Conservation (phyloP, 1,284 basidiomycete genomes). For the Melampsora abietis-canadensis region DNA sequence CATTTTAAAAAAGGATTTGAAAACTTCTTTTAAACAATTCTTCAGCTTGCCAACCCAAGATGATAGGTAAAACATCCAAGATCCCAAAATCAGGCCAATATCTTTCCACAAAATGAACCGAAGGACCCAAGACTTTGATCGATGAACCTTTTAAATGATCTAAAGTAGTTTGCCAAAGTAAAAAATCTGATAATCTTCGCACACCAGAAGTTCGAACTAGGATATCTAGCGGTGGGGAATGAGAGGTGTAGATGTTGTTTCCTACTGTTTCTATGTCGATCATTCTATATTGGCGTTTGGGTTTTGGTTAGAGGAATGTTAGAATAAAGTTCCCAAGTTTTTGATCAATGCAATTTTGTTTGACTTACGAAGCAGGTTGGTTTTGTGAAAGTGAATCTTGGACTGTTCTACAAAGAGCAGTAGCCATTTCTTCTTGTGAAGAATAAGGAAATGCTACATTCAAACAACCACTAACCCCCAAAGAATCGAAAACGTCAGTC, state of each 20-base stretch:
- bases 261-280: slow-evolving; percentile 69
- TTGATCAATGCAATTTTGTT: slow-evolving; percentile 20
- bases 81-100: slow-evolving; percentile 96
- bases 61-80: slow-evolving; percentile 75
- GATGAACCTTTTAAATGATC: not conserved
- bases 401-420: slow-evolving; percentile 59
- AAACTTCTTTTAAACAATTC: slow-evolving; percentile 15
- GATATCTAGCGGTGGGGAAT: slow-evolving; percentile 74
- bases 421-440: slow-evolving; percentile 84
- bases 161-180: slow-evolving; percentile 80
- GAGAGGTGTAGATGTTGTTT: slow-evolving; percentile 63
- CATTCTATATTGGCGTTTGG: slow-evolving; percentile 51
- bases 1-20: not conserved
- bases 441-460: slow-evolving; percentile 95
- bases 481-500: not conserved
- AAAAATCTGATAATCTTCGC: slow-evolving; percentile 80
- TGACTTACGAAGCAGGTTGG: slow-evolving; percentile 2
- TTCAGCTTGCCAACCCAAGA: slow-evolving; percentile 71
- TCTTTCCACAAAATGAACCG: slow-evolving; percentile 82
- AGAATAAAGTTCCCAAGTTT: slow-evolving; percentile 17
- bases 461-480: slow-evolving; percentile 68
- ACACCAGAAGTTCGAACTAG: slow-evolving; percentile 90
- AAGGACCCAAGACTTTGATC: slow-evolving; percentile 70
- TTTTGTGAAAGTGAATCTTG: slow-evolving; percentile 24
- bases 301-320: not conserved